Percentiles rank a stretch among this genome's conserved stretches.
Evolutionary conservation across 345 rosid genomes (phyloP).

Genomic region (Eucalyptus fibrosa): DNA sequence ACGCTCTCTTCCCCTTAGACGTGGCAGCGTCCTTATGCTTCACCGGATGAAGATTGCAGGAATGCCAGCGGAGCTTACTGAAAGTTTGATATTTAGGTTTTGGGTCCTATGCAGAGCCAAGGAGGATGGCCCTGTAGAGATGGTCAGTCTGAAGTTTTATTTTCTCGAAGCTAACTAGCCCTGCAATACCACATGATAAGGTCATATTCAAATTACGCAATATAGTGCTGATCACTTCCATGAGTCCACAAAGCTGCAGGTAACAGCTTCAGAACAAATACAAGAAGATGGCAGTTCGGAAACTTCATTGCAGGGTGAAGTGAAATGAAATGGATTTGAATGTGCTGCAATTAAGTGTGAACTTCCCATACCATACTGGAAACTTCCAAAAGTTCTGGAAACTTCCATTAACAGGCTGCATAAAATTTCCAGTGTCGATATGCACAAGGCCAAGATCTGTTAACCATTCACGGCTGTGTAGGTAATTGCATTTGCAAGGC

Average conservation of each 20-base stretch:
- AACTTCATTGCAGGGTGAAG: neutral
- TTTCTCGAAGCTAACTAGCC: neutral
- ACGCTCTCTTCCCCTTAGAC: neutral
- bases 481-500: neutral
- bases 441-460: neutral
- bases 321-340: neutral
- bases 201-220: neutral
- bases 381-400: neutral
- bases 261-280: neutral
- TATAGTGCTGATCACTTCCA: neutral
- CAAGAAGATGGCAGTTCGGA: neutral
- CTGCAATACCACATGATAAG: neutral
- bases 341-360: neutral
- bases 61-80: neutral
- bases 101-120: neutral
- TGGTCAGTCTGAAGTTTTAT: neutral
- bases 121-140: neutral
- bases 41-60: neutral
- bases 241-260: neutral
- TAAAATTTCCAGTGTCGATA: neutral
- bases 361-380: neutral
- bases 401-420: neutral
- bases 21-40: neutral
- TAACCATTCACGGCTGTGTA: neutral
- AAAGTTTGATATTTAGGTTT: neutral